A percentile compares a stretch with the other conserved stretches of the same genome.
Evolutionary conservation across 208 protist genomes (phyloP).

Genomic region (Trypanosoma brucei): DNA sequence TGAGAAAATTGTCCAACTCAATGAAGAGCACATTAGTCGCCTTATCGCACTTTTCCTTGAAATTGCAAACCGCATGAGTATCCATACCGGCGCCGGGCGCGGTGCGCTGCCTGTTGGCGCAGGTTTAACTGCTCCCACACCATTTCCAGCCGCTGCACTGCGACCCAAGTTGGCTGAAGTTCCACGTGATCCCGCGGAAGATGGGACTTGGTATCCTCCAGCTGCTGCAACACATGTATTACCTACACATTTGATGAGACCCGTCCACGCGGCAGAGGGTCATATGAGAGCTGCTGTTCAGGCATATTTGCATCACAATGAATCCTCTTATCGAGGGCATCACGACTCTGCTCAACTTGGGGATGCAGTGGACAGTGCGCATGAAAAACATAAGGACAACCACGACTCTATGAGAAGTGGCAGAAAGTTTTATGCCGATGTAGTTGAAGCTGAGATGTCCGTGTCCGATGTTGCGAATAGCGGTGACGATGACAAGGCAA

Average conservation of each 20-base stretch:
- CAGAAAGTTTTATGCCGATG: not conserved
- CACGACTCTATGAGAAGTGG: too few species aligned
- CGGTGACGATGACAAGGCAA: not conserved
- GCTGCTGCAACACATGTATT: not conserved
- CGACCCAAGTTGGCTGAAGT: constrained; percentile 18
- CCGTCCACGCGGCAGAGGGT: not conserved
- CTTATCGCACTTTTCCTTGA: constrained; percentile 75
- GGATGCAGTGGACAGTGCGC: not conserved
- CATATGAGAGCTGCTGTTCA: not conserved
- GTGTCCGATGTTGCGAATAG: not conserved
- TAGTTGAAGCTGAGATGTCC: not conserved
- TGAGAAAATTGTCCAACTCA: constrained; percentile 69
- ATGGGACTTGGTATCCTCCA: constrained; percentile 18
- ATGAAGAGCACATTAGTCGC: constrained; percentile 80
- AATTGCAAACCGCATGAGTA: constrained; percentile 44
- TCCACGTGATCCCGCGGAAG: constrained; percentile 12
- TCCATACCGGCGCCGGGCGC: not conserved
- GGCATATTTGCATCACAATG: not conserved
- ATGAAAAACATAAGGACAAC: not conserved
- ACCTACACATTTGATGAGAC: not conserved
- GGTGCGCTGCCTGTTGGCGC: not conserved
- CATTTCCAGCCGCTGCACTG: not conserved
- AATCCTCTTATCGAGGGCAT: not conserved
- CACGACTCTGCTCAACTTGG: not conserved
- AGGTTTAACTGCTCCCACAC: constrained; percentile 3